Base-by-base conservation (phyloP, 495 filamentous ascomycete genomes). In the Annulohypoxylon bovei region DNA sequence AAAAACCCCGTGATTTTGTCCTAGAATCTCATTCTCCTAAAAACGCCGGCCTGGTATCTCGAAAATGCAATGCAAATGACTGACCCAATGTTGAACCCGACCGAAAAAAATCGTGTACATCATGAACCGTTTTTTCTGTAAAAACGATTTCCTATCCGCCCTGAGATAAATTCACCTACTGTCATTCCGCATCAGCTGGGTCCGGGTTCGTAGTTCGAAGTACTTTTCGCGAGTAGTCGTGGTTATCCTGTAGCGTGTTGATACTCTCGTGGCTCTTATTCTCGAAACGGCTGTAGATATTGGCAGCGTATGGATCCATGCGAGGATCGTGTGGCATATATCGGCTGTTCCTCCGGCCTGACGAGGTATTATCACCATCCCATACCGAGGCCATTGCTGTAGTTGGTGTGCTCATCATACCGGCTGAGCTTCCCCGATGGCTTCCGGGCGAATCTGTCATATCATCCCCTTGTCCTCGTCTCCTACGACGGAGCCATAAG, bases 241-340 rank as follows among this genome's bases (percentile, higher is more conserved):
- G 83, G 64, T 88, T 83, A 67, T 88, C 86, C 62, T 83, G 84
- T 3, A 88, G 73, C 3, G 85, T 87, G 50, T 81, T 79, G 68
- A 88, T 71, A 72, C 84, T 87, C 67, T 87, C 84, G 63, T 81
- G 81, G 66, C 83, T 86, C 68, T 82, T 81, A 56, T 82, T 85
- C 25, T 79, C 81, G 22, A 78, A 78, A 14, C 82, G 76, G 27
- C 75, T 75, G 65, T 85, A 87, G 0, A 86, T 77, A 12, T 80
- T 82, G 37, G 74, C 73, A 18, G 80, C 77, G 49, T 82, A 86
- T 0, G 85, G 84, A 58, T 87, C 83, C 70, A 87, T 79, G 47
- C 86, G 79, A n/a, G 85, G 85, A 71, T 88, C 85, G 46, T 86
- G 78, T 1, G 84, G 81, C 81, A 86, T 84, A 22, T 85, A 73